These are phyloP conservation scores for Rhipidocladum racemiflorum DNA, from an alignment of 176 grass and related monocot genomes.

Conservation along the genomic window DNA sequence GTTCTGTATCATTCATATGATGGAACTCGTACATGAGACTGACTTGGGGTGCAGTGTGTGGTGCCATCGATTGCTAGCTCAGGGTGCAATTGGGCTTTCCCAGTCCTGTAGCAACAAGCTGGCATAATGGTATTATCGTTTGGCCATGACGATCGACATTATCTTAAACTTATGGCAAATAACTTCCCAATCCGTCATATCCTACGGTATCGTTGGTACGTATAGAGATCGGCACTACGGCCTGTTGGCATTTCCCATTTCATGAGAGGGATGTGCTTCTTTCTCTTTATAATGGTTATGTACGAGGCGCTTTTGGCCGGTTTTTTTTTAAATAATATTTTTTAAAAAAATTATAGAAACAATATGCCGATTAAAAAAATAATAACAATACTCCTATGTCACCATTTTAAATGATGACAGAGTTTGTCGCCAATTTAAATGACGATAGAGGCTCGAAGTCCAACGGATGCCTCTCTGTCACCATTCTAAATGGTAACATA, in stretches of 20 bases:
- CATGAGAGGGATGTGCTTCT: neutral
- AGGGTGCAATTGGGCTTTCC: neutral
- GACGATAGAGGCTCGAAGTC: no score
- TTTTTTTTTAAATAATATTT: no score
- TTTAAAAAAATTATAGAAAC: no score
- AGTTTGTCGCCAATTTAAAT: no score
- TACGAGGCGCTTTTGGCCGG: no score
- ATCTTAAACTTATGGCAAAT: conserved; percentile 4
- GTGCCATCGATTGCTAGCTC: neutral
- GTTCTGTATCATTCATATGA: neutral
- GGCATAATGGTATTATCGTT: neutral
- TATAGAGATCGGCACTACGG: neutral
- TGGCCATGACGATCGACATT: neutral
- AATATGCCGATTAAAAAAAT: no score
- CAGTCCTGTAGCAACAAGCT: neutral
- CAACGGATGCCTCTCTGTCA: no score
- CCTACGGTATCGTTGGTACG: neutral
- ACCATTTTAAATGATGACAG: no score
- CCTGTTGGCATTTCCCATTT: neutral
- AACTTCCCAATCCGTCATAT: conserved; percentile 13
- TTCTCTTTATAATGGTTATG: neutral
- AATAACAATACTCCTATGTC: no score
- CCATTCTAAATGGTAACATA: no score
- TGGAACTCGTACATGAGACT: conserved; percentile 13
- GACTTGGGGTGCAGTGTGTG: conserved; percentile 6